Evolutionary conservation across 1,284 basidiomycete species (phyloP).

Genomic region (Trichosporon sp.): DNA sequence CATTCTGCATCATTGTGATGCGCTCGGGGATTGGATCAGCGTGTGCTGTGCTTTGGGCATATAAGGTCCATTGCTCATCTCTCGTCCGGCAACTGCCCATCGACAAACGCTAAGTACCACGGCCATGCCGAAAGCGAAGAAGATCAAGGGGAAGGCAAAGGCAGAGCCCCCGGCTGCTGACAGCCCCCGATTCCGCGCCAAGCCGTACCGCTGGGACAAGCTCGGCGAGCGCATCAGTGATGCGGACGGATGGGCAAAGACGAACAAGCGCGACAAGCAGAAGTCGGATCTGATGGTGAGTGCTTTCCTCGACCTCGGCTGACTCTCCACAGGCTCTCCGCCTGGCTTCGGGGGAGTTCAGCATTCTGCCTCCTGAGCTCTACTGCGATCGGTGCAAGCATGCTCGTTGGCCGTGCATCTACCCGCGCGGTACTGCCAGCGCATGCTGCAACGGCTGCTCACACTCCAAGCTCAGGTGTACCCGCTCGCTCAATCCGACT

Average conservation of each 20-base stretch:
- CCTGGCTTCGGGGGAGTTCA: background rate
- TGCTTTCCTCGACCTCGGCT: background rate
- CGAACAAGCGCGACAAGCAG: constrained; percentile 4
- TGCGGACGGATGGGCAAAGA: background rate
- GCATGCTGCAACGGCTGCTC: constrained; percentile 7
- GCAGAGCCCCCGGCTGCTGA: no score
- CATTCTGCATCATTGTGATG: background rate
- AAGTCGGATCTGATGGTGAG: constrained; percentile 6
- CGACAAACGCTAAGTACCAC: background rate
- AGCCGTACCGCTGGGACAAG: constrained; percentile 15
- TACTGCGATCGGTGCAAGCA: constrained; percentile 7
- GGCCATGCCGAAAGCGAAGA: constrained; percentile 5
- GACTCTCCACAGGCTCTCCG: background rate
- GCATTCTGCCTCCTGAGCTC: background rate
- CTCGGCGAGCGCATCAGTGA: background rate
- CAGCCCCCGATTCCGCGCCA: background rate
- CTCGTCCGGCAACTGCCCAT: background rate
- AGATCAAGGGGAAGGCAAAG: background rate
- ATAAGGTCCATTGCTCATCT: background rate
- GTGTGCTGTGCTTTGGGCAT: background rate
- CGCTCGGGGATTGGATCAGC: background rate
- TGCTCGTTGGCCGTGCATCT: constrained; percentile 8
- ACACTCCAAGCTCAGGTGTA: constrained; percentile 12
- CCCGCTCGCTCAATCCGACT: background rate
- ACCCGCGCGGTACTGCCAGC: background rate